These are phyloP conservation scores for Globisporangium takayamanum DNA, from an alignment of 352 stramenopile genomes.

Conservation along the genomic window DNA sequence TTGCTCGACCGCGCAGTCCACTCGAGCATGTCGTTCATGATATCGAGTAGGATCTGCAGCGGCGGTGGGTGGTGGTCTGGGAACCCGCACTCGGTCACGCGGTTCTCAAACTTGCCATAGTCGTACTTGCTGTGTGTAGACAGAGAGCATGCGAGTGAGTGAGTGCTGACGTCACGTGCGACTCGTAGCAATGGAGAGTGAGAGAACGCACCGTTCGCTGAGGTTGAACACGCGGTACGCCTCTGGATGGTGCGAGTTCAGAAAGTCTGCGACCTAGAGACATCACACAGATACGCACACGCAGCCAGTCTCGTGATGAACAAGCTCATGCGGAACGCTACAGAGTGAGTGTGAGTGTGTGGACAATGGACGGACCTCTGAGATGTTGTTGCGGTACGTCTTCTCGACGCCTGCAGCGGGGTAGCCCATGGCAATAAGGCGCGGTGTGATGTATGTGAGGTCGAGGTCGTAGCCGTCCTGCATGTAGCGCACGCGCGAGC, in stretches of 20 bases:
- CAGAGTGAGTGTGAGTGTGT: background rate
- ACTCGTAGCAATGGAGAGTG: background rate
- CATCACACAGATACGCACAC: background rate
- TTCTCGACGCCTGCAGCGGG: constrained; percentile 78
- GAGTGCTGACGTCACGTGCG: too few species aligned
- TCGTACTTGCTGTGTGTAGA: constrained; percentile 40
- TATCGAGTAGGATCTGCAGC: constrained; percentile 71
- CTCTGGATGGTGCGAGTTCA: constrained; percentile 60
- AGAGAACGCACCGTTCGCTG: constrained; percentile 52
- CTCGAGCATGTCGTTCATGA: constrained; percentile 82
- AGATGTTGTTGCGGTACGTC: constrained; percentile 83
- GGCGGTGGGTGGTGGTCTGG: constrained; percentile 77
- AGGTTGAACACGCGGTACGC: constrained; percentile 80
- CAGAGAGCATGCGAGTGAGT: background rate
- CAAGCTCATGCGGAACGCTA: background rate
- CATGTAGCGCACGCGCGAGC: constrained; percentile 78
- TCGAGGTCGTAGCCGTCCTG: constrained; percentile 81
- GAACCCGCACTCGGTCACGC: constrained; percentile 73
- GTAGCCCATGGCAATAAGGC: constrained; percentile 80
- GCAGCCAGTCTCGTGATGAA: background rate
- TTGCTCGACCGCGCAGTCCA: constrained; percentile 57
- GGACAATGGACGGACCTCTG: constrained; percentile 27
- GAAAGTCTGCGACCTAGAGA: constrained; percentile 44
- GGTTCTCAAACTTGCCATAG: constrained; percentile 63
- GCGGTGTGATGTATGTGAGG: constrained; percentile 80